Evolutionary conservation across 192 early-diverging fungal species (phyloP), one percentile per base, ranked within the genome.

Genomic region (Coemansia sp.): DNA sequence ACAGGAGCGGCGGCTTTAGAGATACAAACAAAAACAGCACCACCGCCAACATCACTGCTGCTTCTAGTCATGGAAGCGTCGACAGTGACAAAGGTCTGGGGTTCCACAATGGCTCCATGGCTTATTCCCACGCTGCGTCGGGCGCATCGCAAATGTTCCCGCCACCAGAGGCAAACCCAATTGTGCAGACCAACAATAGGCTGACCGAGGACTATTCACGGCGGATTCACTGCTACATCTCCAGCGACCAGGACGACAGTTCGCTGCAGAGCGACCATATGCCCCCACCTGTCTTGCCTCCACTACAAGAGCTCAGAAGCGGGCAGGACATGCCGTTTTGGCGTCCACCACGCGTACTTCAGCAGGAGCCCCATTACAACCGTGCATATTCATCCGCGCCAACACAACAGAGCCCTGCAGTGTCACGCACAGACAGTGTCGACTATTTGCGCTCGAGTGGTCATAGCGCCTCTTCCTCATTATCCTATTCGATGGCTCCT

Each of bases 331-430:
- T 81, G 22, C 79, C 79, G 20, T 81, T 81, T 55, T 81, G 79
- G 79, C 72, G 79, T n/a, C 79, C 79, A 6, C 79, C 79, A 34
- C 67, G 57, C 3, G 79, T 81, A 29, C 60, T 81, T 34, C 73
- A 81, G 52, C 69, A 67, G 15, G 72, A 75, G 34, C 79, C 79
- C 2, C 79, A 81, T 57, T 80, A 80, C 62, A 70, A 71, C 68
- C 56, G 45, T 25, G 10, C 40, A 41, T 45, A 41, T 23, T 59
- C 41, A 10, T 29, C 57, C 28, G 45, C 7, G 13, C 19, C 57
- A 28, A 17, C 41, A 30, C 37, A 13, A 13, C 13, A 41, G 4
- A 11, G 38, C 15, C 15, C 25, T 28, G 47, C 15, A 50, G 47
- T 25, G 25, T 6, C 47, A 22, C 22, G 19, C 47, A 50, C 38